Percentiles rank a stretch among this genome's conserved stretches.
phyloP scores from a whole-genome alignment of 2,329 filamentous ascomycete genomes.

The Aspergillus texensis region DNA sequence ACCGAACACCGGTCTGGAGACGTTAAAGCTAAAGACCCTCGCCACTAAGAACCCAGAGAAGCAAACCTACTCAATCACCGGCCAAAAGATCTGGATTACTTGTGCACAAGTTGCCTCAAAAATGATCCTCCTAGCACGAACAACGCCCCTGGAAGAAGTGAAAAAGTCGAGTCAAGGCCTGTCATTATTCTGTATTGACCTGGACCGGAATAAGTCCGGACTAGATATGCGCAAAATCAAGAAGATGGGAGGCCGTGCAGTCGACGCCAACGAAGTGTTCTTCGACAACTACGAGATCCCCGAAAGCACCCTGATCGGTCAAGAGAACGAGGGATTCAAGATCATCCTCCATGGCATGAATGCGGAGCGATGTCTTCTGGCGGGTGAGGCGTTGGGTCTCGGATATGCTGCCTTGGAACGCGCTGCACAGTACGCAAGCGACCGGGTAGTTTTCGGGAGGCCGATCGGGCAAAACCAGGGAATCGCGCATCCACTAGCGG shows the following conservation, averaged over 20 bases:
- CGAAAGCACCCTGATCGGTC: slow-evolving; percentile 66
- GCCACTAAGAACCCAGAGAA: slow-evolving; percentile 59
- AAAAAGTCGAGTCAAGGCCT: slow-evolving; percentile 73
- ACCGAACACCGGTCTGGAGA: slow-evolving; percentile 78
- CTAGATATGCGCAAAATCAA: slow-evolving; percentile 72
- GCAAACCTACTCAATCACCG: slow-evolving; percentile 66
- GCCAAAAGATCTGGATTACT: slow-evolving; percentile 89
- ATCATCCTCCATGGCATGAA: slow-evolving; percentile 81
- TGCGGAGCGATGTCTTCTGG: slow-evolving; percentile 73
- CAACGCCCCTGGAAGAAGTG: slow-evolving; percentile 68
- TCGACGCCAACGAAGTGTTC: slow-evolving; percentile 86
- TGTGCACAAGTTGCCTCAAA: slow-evolving; percentile 79
- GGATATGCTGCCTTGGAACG: slow-evolving; percentile 71
- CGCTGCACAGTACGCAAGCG: slow-evolving; percentile 66
- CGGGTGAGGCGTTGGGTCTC: slow-evolving; percentile 77
- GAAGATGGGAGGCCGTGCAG: slow-evolving; percentile 82
- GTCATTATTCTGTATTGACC: slow-evolving; percentile 78
- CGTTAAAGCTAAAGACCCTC: slow-evolving; percentile 67
- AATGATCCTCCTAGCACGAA: slow-evolving; percentile 82
- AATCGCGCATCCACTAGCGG: slow-evolving; percentile 61
- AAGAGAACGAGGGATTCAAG: slow-evolving; percentile 76
- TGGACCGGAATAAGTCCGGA: slow-evolving; percentile 63
- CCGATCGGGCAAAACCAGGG: slow-evolving; percentile 64
- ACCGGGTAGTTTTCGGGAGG: slow-evolving; percentile 63
- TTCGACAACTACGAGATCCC: slow-evolving; percentile 77